These are phyloP conservation scores for Cercospora berteroae DNA, from an alignment of 2,329 filamentous ascomycete species.

Conservation along the genomic window DNA sequence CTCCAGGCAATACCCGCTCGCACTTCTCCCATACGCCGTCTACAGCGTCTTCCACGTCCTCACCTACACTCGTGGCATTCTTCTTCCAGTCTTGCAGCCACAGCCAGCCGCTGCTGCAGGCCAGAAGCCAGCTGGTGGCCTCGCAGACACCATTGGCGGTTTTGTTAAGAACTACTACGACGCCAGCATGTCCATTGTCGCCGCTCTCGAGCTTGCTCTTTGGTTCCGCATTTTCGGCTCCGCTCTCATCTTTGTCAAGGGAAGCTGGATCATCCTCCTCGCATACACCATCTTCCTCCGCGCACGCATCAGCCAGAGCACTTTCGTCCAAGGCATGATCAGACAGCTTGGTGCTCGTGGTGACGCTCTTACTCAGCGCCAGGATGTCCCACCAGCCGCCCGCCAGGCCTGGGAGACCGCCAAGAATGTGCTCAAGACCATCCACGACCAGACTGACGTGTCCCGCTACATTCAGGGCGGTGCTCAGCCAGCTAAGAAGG, in stretches of 20 bases:
- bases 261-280: conserved; percentile 82
- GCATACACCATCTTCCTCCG: conserved; percentile 92
- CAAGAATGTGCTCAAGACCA: conserved; percentile 71
- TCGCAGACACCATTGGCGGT: conserved; percentile 78
- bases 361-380: conserved; percentile 79
- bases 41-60: conserved; percentile 99
- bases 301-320: conserved; percentile 84
- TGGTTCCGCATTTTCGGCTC: conserved; percentile 80
- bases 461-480: conserved; percentile 23
- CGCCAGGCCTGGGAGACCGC: conserved; percentile 76
- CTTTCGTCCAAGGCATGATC: conserved; percentile 84
- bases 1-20: conserved; percentile 82
- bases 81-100: conserved; percentile 82
- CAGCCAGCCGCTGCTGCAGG: conserved; percentile 54
- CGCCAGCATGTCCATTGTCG: conserved; percentile 88
- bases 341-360: conserved; percentile 68
- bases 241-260: conserved; percentile 81
- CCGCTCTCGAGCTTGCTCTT: conserved; percentile 80
- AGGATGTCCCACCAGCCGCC: conserved; percentile 78
- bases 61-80: conserved; percentile 89
- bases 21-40: conserved; percentile 88
- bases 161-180: conserved; percentile 99
- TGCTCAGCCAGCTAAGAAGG: conserved; percentile 59
- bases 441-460: conserved; percentile 75
- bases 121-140: conserved; percentile 59